These are phyloP conservation scores for Fraxinus paxiana DNA, from an alignment of 305 asterid species.

Conservation along the genomic window DNA sequence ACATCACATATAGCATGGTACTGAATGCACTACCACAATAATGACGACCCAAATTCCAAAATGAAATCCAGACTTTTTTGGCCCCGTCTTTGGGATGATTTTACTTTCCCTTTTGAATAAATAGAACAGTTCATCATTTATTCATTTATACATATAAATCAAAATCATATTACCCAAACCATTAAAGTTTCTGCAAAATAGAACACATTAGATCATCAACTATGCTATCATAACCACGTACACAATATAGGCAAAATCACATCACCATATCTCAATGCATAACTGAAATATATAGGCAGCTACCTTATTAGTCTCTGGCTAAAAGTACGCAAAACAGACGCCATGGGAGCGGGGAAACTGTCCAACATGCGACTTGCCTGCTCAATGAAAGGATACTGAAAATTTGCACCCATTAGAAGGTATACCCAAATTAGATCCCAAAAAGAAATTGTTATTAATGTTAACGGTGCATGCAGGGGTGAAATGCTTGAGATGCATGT, in stretches of 20 bases:
- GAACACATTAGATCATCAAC: constrained; percentile 12
- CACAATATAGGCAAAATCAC: not conserved
- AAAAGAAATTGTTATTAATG: not conserved
- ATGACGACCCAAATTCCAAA: no score
- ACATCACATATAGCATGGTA: not conserved
- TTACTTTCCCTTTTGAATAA: no score
- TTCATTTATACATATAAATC: no score
- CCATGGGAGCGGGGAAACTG: constrained; percentile 72
- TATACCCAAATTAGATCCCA: no score
- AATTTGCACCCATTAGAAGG: constrained; percentile 38
- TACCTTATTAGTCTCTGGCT: constrained; percentile 88
- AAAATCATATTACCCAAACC: constrained; percentile 8
- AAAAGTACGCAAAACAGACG: constrained; percentile 74
- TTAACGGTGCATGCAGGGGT: not conserved
- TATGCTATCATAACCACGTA: not conserved
- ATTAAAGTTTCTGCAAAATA: constrained; percentile 67
- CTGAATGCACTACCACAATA: no score
- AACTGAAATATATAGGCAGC: not conserved
- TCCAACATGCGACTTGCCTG: constrained; percentile 75
- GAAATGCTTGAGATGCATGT: not conserved
- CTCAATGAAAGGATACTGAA: constrained; percentile 51
- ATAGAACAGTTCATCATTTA: no score
- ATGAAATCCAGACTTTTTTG: not conserved
- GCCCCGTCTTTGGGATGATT: constrained; percentile 43
- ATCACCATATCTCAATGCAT: not conserved